phyloP scores from a whole-genome alignment of 768 basidiomycete genomes.

The Pleurotus pulmonarius region DNA sequence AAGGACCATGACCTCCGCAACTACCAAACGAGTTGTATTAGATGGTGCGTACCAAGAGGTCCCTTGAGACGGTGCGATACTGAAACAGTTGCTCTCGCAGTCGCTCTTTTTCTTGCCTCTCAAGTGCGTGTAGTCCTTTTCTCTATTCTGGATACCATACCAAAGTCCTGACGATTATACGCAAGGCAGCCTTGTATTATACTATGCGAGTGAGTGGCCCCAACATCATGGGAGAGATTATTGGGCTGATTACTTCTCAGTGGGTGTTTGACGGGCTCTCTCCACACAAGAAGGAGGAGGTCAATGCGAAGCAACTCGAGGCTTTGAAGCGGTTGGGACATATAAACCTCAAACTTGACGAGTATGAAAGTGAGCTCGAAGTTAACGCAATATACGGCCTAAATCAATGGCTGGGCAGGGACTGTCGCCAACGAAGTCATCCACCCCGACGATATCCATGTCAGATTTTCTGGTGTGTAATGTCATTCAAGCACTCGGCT shows the following conservation, averaged over 20 bases:
- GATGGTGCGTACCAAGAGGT: slow-evolving; percentile 30
- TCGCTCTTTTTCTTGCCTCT: slow-evolving; percentile 48
- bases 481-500: not conserved
- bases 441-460: slow-evolving; percentile 83
- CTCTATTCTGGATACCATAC: slow-evolving; percentile 14
- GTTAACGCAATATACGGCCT: not conserved
- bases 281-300: slow-evolving; percentile 52
- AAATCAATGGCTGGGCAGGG: slow-evolving; percentile 34
- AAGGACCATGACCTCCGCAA: slow-evolving; percentile 27
- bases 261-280: slow-evolving; percentile 61
- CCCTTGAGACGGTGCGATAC: slow-evolving; percentile 5
- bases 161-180: slow-evolving; percentile 12
- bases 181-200: slow-evolving; percentile 77
- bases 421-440: slow-evolving; percentile 92
- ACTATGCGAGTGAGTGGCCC: slow-evolving; percentile 55
- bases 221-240: not conserved
- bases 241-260: slow-evolving; percentile 27
- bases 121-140: slow-evolving; percentile 37
- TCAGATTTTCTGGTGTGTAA: slow-evolving; percentile 65
- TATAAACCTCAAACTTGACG: slow-evolving; percentile 72
- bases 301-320: slow-evolving; percentile 67
- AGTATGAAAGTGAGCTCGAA: slow-evolving; percentile 75
- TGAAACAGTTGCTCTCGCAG: slow-evolving; percentile 20
- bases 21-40: slow-evolving; percentile 39
- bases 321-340: slow-evolving; percentile 71